Base-by-base conservation (phyloP, 345 rosid genomes). In the Excoecaria cochinchinensis region DNA sequence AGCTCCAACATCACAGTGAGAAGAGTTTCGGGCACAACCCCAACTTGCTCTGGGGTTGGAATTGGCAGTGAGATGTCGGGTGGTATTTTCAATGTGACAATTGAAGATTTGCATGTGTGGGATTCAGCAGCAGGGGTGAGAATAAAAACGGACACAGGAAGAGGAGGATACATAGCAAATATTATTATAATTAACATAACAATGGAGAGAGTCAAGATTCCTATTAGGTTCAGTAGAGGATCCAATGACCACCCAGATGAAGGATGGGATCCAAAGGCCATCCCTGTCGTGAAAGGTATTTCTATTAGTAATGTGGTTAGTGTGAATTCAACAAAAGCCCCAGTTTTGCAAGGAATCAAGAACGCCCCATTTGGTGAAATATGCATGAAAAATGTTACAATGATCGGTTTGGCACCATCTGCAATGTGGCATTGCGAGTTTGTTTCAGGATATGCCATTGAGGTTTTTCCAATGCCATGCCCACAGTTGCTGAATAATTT, bases 51-150 rank as follows among this genome's bases (percentile, higher is more conserved):
- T 12, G 99, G 99, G 31, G 78, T 95, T 61, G 99, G 99, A 56
- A 89, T 95, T 11, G 99, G 99, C 42, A 95, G 98, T 39, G 98
- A 95, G 84, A 95, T 95, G 98, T 95, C 99, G 15, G 98, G 99
- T 74, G 99, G 99, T 52, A 84, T 91, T 47, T 88, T 76, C 59
- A 90, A 95, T 67, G 74, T 93, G 66, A 91, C 81, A 0, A 65
- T 93, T 0, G 89, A 95, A 81, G 90, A 89, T 67, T 72, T 95
- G 82, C 92, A 87, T 78, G 82, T 95, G 14, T 95, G 98, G 97
- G 85, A 95, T 79, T 90, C 95, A 0, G 98, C 97, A 0, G 97
- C 98, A 51, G 98, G 99, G 1, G 81, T 95, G 58, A 92, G 94
- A 46, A 89, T 95, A 62, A 95, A 95, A 80, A 91, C 99, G 1